These are phyloP conservation scores for Bauhinia variegata DNA, from an alignment of 306 rosid species.

Conservation along the genomic window DNA sequence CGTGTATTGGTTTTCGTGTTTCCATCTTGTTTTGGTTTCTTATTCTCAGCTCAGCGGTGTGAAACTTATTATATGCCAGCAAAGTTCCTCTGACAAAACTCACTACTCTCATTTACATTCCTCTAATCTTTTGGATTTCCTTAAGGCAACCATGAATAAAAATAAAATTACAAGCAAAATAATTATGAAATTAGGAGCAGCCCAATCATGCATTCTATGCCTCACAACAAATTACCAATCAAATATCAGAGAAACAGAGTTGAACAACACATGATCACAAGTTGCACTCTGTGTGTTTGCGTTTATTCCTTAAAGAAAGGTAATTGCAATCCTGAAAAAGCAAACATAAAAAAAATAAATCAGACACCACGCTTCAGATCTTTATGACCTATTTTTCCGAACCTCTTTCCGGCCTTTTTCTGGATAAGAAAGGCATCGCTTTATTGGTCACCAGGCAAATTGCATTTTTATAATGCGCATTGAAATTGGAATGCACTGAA, in stretches of 20 bases:
- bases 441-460: conserved; percentile 22
- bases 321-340: conserved; percentile 63
- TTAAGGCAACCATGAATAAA: not conserved
- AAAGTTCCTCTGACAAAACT: no score
- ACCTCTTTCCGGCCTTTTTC: conserved; percentile 18
- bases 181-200: conserved; percentile 52
- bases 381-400: conserved; percentile 32
- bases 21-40: no score
- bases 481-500: not conserved
- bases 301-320: conserved; percentile 20
- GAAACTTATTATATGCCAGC: no score
- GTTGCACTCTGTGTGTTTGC: conserved; percentile 9
- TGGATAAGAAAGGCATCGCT: conserved; percentile 58
- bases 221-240: not conserved
- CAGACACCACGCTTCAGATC: conserved; percentile 40
- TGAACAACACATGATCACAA: not conserved
- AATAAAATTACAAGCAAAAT: not conserved
- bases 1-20: no score
- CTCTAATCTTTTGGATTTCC: no score
- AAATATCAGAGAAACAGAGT: no score
- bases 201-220: conserved; percentile 71
- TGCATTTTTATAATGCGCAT: no score
- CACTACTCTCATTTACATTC: no score
- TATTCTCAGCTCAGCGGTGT: no score
- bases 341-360: conserved; percentile 33